Evolutionary conservation across 306 rosid species (phyloP).

Genomic region (Dicorynia guianensis): DNA sequence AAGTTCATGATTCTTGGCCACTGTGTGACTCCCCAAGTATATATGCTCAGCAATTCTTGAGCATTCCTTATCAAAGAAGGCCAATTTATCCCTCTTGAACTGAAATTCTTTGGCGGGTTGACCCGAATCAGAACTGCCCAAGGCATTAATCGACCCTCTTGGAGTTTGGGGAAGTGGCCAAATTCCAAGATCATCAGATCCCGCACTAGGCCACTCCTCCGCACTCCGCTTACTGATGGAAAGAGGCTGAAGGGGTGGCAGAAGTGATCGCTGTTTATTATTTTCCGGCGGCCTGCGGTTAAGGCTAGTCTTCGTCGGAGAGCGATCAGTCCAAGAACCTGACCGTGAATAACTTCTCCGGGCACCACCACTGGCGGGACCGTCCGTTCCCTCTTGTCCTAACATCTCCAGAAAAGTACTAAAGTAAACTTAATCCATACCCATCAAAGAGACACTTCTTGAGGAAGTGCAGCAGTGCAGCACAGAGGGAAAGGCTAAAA

Average conservation of each 20-base stretch:
- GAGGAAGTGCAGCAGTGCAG: slow-evolving; percentile 45
- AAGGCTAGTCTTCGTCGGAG: slow-evolving; percentile 60
- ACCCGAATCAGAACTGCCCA: slow-evolving; percentile 48
- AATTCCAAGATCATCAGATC: slow-evolving; percentile 90
- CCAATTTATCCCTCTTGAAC: slow-evolving; percentile 77
- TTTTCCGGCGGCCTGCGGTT: slow-evolving; percentile 53
- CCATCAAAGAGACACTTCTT: slow-evolving; percentile 54
- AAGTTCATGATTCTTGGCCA: slow-evolving; percentile 86
- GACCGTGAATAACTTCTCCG: slow-evolving; percentile 68
- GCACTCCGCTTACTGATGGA: slow-evolving; percentile 60
- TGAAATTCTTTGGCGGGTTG: slow-evolving; percentile 63
- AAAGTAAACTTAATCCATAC: slow-evolving; percentile 30
- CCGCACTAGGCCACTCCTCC: slow-evolving; percentile 87
- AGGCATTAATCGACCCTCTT: slow-evolving; percentile 49
- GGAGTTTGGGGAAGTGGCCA: slow-evolving; percentile 91
- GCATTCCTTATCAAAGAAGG: slow-evolving; percentile 85
- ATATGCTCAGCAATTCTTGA: slow-evolving; percentile 87
- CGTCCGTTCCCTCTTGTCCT: slow-evolving; percentile 57
- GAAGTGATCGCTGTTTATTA: slow-evolving; percentile 58
- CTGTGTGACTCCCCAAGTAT: slow-evolving; percentile 90
- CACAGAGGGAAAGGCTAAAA: slow-evolving; percentile 19
- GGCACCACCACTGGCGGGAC: slow-evolving; percentile 25
- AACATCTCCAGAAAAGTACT: slow-evolving; percentile 49
- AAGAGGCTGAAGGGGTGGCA: slow-evolving; percentile 90
- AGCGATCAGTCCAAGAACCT: slow-evolving; percentile 81